These are phyloP conservation scores for Obelidium mucronatum DNA, from an alignment of 192 early-diverging fungal genomes.

Conservation along the genomic window DNA sequence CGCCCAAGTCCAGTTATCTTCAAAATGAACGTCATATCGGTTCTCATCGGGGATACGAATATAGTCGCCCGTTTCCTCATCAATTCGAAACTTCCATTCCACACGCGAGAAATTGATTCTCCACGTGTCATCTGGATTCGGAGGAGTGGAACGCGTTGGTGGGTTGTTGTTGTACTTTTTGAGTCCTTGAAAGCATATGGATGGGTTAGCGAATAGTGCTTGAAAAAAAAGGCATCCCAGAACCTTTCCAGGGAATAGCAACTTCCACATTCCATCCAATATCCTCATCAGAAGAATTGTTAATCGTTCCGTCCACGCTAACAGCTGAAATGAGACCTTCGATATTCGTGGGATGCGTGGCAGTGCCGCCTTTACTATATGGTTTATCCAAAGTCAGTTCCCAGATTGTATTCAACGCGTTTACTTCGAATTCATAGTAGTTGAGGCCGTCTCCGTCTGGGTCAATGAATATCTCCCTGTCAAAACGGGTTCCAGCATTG, in stretches of 20 bases:
- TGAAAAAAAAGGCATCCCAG: not conserved
- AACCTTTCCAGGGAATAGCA: constrained; percentile 34
- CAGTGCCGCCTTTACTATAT: constrained; percentile 19
- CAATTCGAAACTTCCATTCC: constrained; percentile 25
- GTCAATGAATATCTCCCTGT: constrained; percentile 32
- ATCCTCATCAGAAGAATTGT: constrained; percentile 27
- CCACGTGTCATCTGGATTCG: constrained; percentile 16
- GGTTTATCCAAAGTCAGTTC: constrained; percentile 36
- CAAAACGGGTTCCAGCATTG: not conserved
- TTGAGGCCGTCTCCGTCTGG: constrained; percentile 36
- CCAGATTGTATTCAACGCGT: constrained; percentile 36
- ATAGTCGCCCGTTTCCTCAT: constrained; percentile 10
- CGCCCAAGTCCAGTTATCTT: constrained; percentile 33
- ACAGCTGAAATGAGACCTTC: constrained; percentile 24
- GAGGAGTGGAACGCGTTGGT: constrained; percentile 27
- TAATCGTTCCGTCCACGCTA: constrained; percentile 22
- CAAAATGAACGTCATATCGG: constrained; percentile 31
- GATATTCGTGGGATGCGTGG: constrained; percentile 34
- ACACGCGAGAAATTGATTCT: constrained; percentile 33
- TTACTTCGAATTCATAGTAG: constrained; percentile 37
- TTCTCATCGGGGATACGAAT: constrained; percentile 25
- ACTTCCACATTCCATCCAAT: constrained; percentile 28
- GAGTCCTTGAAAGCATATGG: not conserved
- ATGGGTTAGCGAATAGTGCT: too few relatives aligned
- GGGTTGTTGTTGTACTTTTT: constrained; percentile 36